Conservation (phyloP, 805 yeast genomes). For the Cyberlindnera mrakii region DNA sequence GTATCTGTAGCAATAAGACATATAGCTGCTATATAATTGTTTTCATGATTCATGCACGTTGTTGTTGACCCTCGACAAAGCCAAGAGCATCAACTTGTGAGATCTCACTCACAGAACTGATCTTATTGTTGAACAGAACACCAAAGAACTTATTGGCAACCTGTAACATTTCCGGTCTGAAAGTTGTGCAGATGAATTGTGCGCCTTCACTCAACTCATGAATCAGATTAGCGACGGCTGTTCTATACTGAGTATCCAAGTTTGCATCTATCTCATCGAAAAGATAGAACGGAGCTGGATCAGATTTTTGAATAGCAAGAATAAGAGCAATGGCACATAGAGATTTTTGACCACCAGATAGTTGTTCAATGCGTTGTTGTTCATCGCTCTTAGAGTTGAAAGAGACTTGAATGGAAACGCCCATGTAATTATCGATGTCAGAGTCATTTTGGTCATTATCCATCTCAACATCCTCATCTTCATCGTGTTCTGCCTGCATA, state of each 20-base stretch:
- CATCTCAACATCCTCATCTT: slow-evolving; percentile 19
- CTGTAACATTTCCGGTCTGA: slow-evolving; percentile 86
- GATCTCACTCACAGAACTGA: slow-evolving; percentile 71
- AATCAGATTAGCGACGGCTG: slow-evolving; percentile 77
- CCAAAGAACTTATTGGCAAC: slow-evolving; percentile 86
- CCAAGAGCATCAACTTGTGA: slow-evolving; percentile 65
- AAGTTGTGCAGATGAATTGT: slow-evolving; percentile 94
- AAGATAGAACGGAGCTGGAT: slow-evolving; percentile 94
- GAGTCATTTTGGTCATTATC: slow-evolving; percentile 17
- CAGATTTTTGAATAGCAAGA: slow-evolving; percentile 88
- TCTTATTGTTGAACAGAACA: slow-evolving; percentile 76
- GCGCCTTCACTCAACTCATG: slow-evolving; percentile 59
- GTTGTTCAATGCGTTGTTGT: slow-evolving; percentile 80
- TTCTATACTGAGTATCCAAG: slow-evolving; percentile 84
- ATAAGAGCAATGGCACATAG: slow-evolving; percentile 94
- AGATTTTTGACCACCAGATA: slow-evolving; percentile 96
- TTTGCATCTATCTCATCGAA: slow-evolving; percentile 98
- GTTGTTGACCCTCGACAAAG: slow-evolving; percentile 70
- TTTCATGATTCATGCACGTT: slow-evolving; percentile 1
- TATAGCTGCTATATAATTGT: not conserved
- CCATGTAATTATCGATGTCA: slow-evolving; percentile 51
- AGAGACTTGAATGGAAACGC: slow-evolving; percentile 82
- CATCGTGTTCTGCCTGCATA: slow-evolving; percentile 16
- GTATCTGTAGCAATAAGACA: slow-evolving; percentile 14
- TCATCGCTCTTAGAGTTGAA: slow-evolving; percentile 84